Conservation (phyloP, 2,329 filamentous ascomycete species). For the Anthostomella pinea region DNA sequence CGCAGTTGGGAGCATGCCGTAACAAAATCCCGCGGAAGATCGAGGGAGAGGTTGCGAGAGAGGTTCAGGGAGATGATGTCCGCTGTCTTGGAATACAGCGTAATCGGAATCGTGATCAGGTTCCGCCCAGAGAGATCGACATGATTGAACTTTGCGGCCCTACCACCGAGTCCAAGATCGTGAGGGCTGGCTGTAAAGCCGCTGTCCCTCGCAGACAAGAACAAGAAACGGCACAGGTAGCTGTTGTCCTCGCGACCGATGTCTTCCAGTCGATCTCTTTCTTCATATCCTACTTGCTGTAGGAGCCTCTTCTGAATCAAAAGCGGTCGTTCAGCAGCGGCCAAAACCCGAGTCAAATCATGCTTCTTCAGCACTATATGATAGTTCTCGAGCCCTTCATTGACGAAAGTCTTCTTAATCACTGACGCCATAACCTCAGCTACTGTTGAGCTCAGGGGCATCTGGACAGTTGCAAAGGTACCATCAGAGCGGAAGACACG, state of each 20-base stretch:
- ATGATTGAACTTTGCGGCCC: conserved; percentile 87
- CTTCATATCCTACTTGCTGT: conserved; percentile 87
- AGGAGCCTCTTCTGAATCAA: conserved; percentile 88
- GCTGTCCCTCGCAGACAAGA: conserved; percentile 83
- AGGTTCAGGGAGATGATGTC: conserved; percentile 96
- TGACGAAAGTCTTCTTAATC: conserved; percentile 89
- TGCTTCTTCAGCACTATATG: conserved; percentile 95
- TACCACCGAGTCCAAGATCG: conserved; percentile 75
- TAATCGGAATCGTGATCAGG: conserved; percentile 90
- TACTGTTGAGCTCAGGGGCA: conserved; percentile 79
- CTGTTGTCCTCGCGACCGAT: conserved; percentile 96
- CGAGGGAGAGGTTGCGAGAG: conserved; percentile 85
- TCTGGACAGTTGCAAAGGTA: conserved; percentile 89
- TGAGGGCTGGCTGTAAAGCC: conserved; percentile 72
- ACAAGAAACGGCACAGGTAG: conserved; percentile 94
- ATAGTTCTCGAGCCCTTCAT: conserved; percentile 88
- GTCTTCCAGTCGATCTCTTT: conserved; percentile 84
- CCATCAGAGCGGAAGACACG: conserved; percentile 92
- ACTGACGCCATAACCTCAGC: conserved; percentile 85
- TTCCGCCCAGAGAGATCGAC: conserved; percentile 89
- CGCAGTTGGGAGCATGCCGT: conserved; percentile 86
- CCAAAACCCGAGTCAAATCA: conserved; percentile 79
- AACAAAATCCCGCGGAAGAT: conserved; percentile 94
- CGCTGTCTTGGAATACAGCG: conserved; percentile 82
- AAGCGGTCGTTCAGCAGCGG: conserved; percentile 75